Percentiles rank a stretch among this genome's conserved stretches.
Evolutionary conservation across 306 rosid genomes (phyloP).

Genomic region (Carpinus fangiana): DNA sequence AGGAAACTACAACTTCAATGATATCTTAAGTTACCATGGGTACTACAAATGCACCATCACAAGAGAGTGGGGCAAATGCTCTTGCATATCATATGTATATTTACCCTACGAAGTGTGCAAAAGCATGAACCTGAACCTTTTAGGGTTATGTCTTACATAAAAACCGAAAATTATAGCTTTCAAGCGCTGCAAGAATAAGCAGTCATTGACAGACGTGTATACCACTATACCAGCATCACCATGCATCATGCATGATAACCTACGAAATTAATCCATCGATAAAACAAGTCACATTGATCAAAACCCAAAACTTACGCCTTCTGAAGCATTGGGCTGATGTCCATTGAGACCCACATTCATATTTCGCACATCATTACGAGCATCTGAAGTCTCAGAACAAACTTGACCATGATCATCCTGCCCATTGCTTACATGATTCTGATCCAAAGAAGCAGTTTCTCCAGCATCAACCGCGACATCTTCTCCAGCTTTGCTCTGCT

Average conservation of each 20-base stretch:
- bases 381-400: constrained; percentile 20
- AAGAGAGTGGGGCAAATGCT: neutral
- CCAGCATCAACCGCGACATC: constrained; percentile 32
- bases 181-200: neutral
- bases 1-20: neutral
- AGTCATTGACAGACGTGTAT: neutral
- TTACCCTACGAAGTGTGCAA: neutral
- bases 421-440: constrained; percentile 32
- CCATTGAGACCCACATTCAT: constrained; percentile 25
- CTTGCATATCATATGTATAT: neutral
- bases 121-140: neutral
- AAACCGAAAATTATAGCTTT: neutral
- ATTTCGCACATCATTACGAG: constrained; percentile 21
- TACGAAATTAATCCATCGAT: neutral
- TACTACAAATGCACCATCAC: neutral
- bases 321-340: constrained; percentile 42
- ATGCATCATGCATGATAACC: neutral
- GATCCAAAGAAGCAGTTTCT: constrained; percentile 27
- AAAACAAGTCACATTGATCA: constrained; percentile 2
- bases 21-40: neutral
- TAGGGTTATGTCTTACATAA: neutral
- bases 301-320: constrained; percentile 52
- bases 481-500: constrained; percentile 48
- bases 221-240: neutral
- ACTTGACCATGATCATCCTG: constrained; percentile 32